Base-by-base conservation (phyloP, 225 moss, liverwort and hornwort species). In the Bryum argenteum region DNA sequence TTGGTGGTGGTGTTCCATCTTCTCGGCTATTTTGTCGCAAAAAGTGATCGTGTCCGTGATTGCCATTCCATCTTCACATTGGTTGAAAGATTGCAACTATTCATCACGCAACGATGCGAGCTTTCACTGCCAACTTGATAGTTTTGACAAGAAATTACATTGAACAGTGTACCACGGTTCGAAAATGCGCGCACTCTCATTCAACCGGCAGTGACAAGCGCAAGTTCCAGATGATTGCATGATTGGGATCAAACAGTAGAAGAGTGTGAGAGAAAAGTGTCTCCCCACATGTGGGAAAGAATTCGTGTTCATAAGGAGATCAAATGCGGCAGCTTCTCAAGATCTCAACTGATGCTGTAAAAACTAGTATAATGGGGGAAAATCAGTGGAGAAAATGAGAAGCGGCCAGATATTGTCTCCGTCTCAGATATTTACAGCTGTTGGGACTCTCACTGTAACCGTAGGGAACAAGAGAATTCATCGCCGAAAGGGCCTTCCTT, bases 361-460 rank as follows among this genome's bases (percentile, higher is more conserved):
- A 33, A 6, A 40, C 75, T 19, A 54, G 19, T 13, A 18, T 47
- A 57, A 16, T 33, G 33, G 33, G 33, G 42, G 37, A 5, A n/a
- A n/a, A 61, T 56, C 82, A 82, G 78, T 82, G 82, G 78, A 82
- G 58, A 64, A 71, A 45, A 75, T 82, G 82, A 82, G 82, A 82
- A 71, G 82, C 23, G 71, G 78, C 75, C 75, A 71, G 62, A 78
- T 24, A 41, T 14, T 33, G 26, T 63, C 22, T 37, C n/a, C 37
- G 26, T 41, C 56, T 71, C 13, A 56, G 70, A 39, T 54, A 65
- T 54, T 40, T 69, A 70, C 77, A 78, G 43, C 63, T 43, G 19
- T 28, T 22, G 69, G 7, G 42, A n/a, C n/a, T n/a, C 24, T 15
- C 14, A 8, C 58, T 28, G 12, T 0, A 50, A 53, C 22, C 21